Conservation (phyloP, 176 grass and related monocot species). For the Stipa capillata region DNA sequence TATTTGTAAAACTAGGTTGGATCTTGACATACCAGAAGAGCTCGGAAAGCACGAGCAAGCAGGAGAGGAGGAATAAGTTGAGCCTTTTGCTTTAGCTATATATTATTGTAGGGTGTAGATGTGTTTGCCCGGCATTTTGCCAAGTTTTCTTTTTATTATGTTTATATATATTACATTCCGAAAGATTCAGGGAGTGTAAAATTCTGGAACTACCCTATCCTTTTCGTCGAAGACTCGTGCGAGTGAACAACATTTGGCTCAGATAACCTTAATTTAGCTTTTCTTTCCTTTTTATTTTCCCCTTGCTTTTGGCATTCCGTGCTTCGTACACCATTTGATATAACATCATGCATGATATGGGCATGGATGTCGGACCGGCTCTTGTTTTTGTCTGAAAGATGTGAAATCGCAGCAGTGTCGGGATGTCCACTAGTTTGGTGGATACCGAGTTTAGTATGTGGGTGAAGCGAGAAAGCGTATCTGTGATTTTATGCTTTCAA, state of each 20-base stretch:
- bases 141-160: not conserved
- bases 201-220: not conserved
- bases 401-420: too few relatives aligned
- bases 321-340: too few relatives aligned
- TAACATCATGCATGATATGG: too few relatives aligned
- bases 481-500: too few relatives aligned
- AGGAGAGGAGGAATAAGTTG: not conserved
- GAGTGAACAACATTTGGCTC: not conserved
- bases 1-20: slow-evolving; percentile 3
- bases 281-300: not conserved
- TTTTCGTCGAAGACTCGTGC: not conserved
- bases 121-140: not conserved
- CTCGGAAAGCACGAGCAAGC: not conserved
- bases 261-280: not conserved
- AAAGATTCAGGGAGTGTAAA: not conserved
- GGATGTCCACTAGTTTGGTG: too few relatives aligned
- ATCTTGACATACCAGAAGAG: not conserved
- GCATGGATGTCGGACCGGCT: too few relatives aligned
- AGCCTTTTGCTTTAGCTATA: not conserved
- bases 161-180: not conserved
- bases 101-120: not conserved
- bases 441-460: too few relatives aligned
- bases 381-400: too few relatives aligned
- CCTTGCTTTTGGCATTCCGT: too few relatives aligned
- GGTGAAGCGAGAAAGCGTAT: too few relatives aligned